Base-by-base conservation (phyloP, 495 filamentous ascomycete species). In the Podospora pseudopauciseta region DNA sequence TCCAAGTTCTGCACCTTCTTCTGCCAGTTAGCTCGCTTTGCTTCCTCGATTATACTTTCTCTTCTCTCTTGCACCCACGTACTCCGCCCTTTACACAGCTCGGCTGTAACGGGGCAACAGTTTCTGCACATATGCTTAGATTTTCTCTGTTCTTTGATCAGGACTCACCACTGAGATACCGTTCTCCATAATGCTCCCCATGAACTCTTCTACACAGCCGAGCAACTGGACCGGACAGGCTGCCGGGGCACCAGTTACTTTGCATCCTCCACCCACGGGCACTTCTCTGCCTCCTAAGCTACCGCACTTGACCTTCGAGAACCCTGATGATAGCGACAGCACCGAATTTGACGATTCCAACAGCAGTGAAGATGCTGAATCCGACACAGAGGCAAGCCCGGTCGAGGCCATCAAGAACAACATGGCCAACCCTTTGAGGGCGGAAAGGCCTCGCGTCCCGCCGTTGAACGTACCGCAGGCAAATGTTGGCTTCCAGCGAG, bases 301-400 rank as follows among this genome's bases (percentile, higher is more conserved):
- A 66, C 59, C 2, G 30, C 63, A 4, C 27, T 49, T 2, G 34
- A 66, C 57, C n/a, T 64, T 23, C 16, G 39, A 49, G n/a, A 65
- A 30, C 49, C 26, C 20, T 5, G 60, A 66, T n/a, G 62, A 66
- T 2, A 30, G 65, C 9, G 26, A 67, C 27, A 15, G 44, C 18
- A 63, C 60, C 27, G 66, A 70, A 32, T 49, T 65, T 20, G 65
- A 70, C 4, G 54, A 26, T 16, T 60, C 60, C 6, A 30, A 18
- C n/a, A 67, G 62, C 4, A 65, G 65, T 6, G 63, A 28, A 13
- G 68, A 58, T 19, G 62, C 20, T 11, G 65, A 26, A 5, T 67
- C 65, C 19, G 68, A 63, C 9, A 27, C 18, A 16, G 60, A 67
- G 32, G 23, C 5, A 18, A 55, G n/a, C 5, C 53, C 9, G 15